Percentiles rank a stretch among this genome's conserved stretches.
phyloP scores from a whole-genome alignment of 192 early-diverging fungal genomes.

The Gamsiella multidivaricata region DNA sequence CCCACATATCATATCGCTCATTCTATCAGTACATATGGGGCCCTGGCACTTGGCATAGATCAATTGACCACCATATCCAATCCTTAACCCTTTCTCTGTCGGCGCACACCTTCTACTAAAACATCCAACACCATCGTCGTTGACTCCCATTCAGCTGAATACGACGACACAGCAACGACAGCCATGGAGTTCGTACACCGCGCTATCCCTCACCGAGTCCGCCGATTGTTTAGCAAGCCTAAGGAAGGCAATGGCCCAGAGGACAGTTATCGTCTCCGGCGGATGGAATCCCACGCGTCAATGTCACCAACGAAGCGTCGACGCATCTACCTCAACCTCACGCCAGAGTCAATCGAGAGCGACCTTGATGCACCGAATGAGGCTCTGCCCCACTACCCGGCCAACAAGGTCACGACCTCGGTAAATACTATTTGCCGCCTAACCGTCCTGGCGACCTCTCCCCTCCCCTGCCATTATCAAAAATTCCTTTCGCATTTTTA shows the following conservation, averaged over 20 bases:
- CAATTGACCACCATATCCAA: too few relatives aligned
- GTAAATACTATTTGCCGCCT: conserved; percentile 45
- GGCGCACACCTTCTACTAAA: not conserved
- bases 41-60: too few relatives aligned
- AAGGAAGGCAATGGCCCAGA: conserved; percentile 45
- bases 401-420: conserved; percentile 53
- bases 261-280: conserved; percentile 48
- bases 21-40: too few relatives aligned
- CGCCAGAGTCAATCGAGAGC: conserved; percentile 46
- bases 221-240: conserved; percentile 27
- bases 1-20: too few relatives aligned
- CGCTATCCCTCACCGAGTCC: conserved; percentile 45
- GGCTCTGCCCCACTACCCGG: conserved; percentile 36
- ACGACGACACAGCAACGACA: not conserved
- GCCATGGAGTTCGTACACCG: conserved; percentile 48
- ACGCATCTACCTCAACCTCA: conserved; percentile 49
- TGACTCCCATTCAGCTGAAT: too few relatives aligned
- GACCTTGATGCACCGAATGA: conserved; percentile 47
- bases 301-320: conserved; percentile 44
- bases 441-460: not conserved
- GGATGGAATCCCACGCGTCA: conserved; percentile 53
- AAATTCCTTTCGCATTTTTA: not conserved
- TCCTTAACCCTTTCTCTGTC: too few relatives aligned
- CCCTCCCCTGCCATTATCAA: not conserved
- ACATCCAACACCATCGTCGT: too few relatives aligned